These are phyloP conservation scores for Lotmaria passim DNA, from an alignment of 208 protist genomes.

Conservation along the genomic window DNA sequence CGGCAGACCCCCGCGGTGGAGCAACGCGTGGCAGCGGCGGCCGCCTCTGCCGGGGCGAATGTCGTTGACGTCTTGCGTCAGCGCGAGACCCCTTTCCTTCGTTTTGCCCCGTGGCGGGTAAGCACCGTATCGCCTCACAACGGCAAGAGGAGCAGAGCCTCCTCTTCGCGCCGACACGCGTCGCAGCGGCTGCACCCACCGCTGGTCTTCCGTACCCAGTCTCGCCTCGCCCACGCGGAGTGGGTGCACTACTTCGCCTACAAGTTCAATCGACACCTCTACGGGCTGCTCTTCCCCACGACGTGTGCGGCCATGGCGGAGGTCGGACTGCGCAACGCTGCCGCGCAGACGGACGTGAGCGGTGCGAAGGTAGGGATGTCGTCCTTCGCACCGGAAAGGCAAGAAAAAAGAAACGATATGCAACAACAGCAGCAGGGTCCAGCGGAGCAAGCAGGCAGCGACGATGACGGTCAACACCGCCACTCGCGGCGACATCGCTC, in stretches of 20 bases:
- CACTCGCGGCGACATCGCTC: conserved; percentile 11
- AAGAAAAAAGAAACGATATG: neutral
- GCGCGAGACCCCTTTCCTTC: neutral
- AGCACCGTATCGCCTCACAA: too few relatives aligned
- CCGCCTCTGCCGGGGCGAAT: neutral
- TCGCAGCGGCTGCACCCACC: conserved; percentile 26
- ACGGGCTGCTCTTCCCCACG: conserved; percentile 47
- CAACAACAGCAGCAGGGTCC: neutral
- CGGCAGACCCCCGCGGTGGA: conserved; percentile 9
- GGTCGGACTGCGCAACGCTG: conserved; percentile 5
- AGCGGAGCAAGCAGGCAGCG: neutral
- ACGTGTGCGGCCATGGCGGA: conserved; percentile 8
- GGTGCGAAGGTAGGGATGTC: too few relatives aligned
- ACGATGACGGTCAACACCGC: neutral
- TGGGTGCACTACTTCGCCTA: conserved; percentile 59
- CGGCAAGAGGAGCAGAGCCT: neutral
- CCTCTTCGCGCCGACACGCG: neutral
- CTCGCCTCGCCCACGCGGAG: conserved; percentile 37
- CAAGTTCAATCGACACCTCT: conserved; percentile 50
- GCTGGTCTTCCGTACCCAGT: conserved; percentile 48
- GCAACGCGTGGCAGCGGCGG: conserved; percentile 1
- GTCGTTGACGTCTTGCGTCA: neutral
- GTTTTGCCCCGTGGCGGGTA: conserved; percentile 18
- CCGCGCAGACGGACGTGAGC: neutral
- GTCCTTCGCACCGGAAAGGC: neutral